phyloP scores from a whole-genome alignment of 805 yeast species.

The Wickerhamomyces subpelliculosus region DNA sequence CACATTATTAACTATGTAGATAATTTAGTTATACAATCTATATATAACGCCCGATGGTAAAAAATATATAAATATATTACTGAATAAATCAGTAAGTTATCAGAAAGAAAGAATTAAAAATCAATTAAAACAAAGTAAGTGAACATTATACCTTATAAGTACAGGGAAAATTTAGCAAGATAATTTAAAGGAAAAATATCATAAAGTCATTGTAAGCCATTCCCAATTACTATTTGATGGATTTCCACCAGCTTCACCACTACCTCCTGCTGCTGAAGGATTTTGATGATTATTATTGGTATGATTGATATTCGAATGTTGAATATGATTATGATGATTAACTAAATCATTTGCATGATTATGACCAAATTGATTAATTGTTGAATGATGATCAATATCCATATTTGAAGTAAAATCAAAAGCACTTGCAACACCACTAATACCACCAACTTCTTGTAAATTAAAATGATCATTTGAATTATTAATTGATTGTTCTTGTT shows the following conservation, averaged over 20 bases:
- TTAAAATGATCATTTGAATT: background rate
- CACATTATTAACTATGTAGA: no score
- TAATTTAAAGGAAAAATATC: background rate
- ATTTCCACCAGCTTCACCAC: constrained; percentile 5
- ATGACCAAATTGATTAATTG: background rate
- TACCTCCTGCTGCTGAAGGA: no score
- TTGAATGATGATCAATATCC: background rate
- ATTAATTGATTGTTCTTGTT: background rate
- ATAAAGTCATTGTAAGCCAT: constrained; percentile 22
- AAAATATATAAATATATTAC: no score
- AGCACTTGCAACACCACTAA: background rate
- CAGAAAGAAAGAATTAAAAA: no score
- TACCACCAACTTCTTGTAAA: background rate
- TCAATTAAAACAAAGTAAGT: no score
- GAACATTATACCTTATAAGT: no score
- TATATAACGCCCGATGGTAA: no score
- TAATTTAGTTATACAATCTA: no score
- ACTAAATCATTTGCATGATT: background rate
- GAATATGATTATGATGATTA: background rate
- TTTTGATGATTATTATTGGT: background rate
- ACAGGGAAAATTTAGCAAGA: background rate
- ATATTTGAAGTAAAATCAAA: background rate
- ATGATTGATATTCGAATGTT: no score
- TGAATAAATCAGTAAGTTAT: no score
- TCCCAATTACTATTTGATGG: constrained; percentile 22